phyloP scores from a whole-genome alignment of 2,329 filamentous ascomycete species.

The Calonectria fujianensis region DNA sequence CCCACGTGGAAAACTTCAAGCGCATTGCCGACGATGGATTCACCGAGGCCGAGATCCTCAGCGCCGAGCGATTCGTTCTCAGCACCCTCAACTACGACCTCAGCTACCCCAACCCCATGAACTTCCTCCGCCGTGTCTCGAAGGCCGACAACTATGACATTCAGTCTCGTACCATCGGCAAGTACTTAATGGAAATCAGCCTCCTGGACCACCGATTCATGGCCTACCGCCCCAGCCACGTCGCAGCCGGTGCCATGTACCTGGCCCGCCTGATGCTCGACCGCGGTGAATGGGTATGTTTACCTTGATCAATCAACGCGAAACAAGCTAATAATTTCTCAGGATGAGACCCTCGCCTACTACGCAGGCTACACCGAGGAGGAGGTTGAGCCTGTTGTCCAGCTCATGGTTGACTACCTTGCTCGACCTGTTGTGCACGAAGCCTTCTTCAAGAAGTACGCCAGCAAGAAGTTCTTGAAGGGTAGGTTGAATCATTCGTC shows the following conservation, averaged over 20 bases:
- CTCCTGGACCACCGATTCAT: slow-evolving; percentile 97
- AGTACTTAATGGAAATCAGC: slow-evolving; percentile 98
- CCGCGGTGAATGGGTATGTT: slow-evolving; percentile 90
- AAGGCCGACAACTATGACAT: slow-evolving; percentile 99
- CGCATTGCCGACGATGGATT: slow-evolving; percentile 98
- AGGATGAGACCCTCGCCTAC: slow-evolving; percentile 90
- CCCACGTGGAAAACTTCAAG: slow-evolving; percentile 97
- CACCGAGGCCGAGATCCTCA: slow-evolving; percentile 94
- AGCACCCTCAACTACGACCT: slow-evolving; percentile 95
- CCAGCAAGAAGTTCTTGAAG: slow-evolving; percentile 99
- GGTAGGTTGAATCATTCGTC: slow-evolving; percentile 74
- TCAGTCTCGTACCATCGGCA: slow-evolving; percentile 95
- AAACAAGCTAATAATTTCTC: slow-evolving; percentile 55
- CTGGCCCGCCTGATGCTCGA: slow-evolving; percentile 92
- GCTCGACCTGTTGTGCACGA: slow-evolving; percentile 93
- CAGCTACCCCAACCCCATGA: slow-evolving; percentile 99
- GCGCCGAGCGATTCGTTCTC: slow-evolving; percentile 96
- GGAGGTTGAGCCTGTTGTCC: slow-evolving; percentile 93
- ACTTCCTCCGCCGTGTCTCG: slow-evolving; percentile 98
- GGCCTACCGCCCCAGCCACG: slow-evolving; percentile 89
- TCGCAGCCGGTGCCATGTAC: slow-evolving; percentile 96
- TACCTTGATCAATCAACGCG: neutral
- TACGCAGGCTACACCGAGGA: slow-evolving; percentile 96
- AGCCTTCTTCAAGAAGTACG: slow-evolving; percentile 99
- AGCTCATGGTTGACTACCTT: slow-evolving; percentile 97